Conservation (phyloP, 2,329 filamentous ascomycete genomes). For the Emergomyces africanus region DNA sequence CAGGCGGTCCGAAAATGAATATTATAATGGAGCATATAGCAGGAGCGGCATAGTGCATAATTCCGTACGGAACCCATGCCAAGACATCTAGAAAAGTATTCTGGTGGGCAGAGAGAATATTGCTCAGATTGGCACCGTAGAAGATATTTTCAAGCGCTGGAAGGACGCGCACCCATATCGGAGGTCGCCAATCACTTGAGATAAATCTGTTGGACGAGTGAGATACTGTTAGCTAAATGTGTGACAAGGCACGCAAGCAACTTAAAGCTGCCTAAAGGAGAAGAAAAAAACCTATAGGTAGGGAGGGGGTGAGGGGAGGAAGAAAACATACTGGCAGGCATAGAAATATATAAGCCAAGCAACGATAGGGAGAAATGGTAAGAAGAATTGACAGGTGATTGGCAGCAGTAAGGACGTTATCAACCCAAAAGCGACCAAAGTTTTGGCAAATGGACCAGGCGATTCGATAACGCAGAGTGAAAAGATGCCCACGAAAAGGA, state of each 20-base stretch:
- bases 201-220: slow-evolving; percentile 57
- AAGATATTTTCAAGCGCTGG: slow-evolving; percentile 92
- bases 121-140: slow-evolving; percentile 90
- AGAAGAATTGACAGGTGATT: slow-evolving; percentile 77
- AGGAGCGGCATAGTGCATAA: slow-evolving; percentile 80
- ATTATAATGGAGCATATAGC: slow-evolving; percentile 65
- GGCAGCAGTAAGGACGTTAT: slow-evolving; percentile 64
- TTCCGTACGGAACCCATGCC: slow-evolving; percentile 86
- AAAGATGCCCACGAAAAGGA: slow-evolving; percentile 66
- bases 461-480: slow-evolving; percentile 68
- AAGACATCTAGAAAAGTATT: slow-evolving; percentile 71
- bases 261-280: neutral
- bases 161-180: slow-evolving; percentile 90
- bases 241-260: neutral
- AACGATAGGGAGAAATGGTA: slow-evolving; percentile 74
- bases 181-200: slow-evolving; percentile 72
- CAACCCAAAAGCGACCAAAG: slow-evolving; percentile 53
- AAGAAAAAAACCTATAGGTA: neutral
- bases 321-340: slow-evolving; percentile 66
- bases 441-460: slow-evolving; percentile 67
- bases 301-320: neutral
- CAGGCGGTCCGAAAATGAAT: slow-evolving; percentile 80
- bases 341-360: slow-evolving; percentile 88
- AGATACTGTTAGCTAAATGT: neutral
- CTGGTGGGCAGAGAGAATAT: slow-evolving; percentile 85